These are phyloP conservation scores for Ammopiptanthus mongolicus DNA, from an alignment of 306 rosid genomes.

Conservation along the genomic window DNA sequence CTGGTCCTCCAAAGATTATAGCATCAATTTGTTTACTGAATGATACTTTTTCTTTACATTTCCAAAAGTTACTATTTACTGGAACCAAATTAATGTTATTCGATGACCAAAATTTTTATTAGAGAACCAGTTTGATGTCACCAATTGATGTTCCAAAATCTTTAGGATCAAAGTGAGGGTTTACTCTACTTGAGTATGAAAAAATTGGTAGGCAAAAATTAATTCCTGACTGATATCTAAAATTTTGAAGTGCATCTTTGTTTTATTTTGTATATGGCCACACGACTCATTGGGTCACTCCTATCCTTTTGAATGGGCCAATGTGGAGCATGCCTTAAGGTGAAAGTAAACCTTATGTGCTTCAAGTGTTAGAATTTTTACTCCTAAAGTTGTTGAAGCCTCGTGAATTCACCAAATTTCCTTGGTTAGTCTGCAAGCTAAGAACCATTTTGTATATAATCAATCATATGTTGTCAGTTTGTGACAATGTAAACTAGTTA, in stretches of 20 bases:
- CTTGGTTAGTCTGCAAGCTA: neutral
- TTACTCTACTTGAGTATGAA: neutral
- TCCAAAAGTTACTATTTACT: neutral
- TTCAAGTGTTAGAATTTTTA: neutral
- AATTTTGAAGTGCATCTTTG: neutral
- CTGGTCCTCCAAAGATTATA: neutral
- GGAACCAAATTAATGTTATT: neutral
- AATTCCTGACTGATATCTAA: neutral
- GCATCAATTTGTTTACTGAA: neutral
- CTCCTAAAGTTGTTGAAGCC: neutral
- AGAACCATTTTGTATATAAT: neutral
- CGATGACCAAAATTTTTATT: neutral
- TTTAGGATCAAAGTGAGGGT: neutral
- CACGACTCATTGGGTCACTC: neutral
- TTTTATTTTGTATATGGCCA: neutral
- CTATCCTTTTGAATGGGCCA: neutral
- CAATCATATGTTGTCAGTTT: neutral
- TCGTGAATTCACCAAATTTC: neutral
- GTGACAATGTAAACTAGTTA: neutral
- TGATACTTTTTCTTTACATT: neutral
- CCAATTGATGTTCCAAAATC: neutral
- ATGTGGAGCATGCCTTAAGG: neutral
- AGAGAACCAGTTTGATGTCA: neutral
- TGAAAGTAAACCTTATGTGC: neutral
- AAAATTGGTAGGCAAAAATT: neutral